Percentiles rank a stretch among this genome's conserved stretches.
These are phyloP conservation scores for Neurospora sp. DNA, from an alignment of 495 filamentous ascomycete genomes.

Conservation along the genomic window DNA sequence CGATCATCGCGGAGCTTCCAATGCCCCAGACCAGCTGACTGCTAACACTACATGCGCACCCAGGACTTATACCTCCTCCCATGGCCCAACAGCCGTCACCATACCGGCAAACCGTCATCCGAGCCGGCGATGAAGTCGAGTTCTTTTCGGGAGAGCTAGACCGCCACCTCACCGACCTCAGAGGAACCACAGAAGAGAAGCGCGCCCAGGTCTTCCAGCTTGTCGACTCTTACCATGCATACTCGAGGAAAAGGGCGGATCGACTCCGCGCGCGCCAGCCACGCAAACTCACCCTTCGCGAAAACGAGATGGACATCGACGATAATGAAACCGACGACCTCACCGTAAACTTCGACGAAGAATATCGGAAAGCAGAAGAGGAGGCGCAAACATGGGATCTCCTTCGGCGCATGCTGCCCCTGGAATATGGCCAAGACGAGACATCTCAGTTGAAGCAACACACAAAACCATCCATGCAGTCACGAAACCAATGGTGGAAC, in stretches of 20 bases:
- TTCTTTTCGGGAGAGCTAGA: conserved; percentile 37
- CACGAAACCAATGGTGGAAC: conserved; percentile 29
- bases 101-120: conserved; percentile 18
- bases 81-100: conserved; percentile 18
- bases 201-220: conserved; percentile 33
- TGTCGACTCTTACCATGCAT: conserved; percentile 33
- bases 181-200: conserved; percentile 24
- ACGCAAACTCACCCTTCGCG: background rate
- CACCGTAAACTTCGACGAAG: conserved; percentile 23
- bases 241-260: conserved; percentile 27
- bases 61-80: conserved; percentile 1
- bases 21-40: background rate
- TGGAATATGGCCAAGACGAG: conserved; percentile 35
- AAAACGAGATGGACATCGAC: conserved; percentile 53
- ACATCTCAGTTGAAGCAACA: conserved; percentile 18
- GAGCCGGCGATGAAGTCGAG: conserved; percentile 32
- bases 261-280: conserved; percentile 23
- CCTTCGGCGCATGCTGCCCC: conserved; percentile 47
- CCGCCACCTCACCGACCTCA: conserved; percentile 21
- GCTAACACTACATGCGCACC: conserved; percentile 1
- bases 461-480: conserved; percentile 1
- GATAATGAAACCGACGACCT: conserved; percentile 26
- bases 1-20: background rate
- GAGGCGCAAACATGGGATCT: conserved; percentile 87
- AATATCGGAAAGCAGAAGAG: conserved; percentile 34